Evolutionary conservation across 2,329 filamentous ascomycete genomes (phyloP), one percentile per base, ranked within the genome.

Genomic region (Aureobasidium lini): DNA sequence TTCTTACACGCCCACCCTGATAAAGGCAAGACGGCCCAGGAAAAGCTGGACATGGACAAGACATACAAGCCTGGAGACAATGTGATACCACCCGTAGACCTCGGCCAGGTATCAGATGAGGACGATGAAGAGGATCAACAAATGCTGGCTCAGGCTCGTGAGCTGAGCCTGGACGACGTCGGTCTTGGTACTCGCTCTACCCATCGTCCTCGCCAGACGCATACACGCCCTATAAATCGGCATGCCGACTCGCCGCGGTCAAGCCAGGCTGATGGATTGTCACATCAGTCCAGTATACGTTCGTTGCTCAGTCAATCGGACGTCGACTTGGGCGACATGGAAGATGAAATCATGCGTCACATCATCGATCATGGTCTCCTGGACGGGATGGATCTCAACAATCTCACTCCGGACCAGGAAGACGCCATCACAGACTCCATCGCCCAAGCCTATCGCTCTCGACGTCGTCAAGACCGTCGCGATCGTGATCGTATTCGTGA

Each of bases 401-500:
- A 92, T 64, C 85, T 96, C 57, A 91, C 93, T 63, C 80, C 90
- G 15, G 84, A 79, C 50, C 89, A 91, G 67, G 90, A 96, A 69
- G 91, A 96, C 67, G 90, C 95, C 68, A 84, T 97, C 15, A 95
- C 89, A 64, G 88, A 93, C 68, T 85, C 88, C 61, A 96, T 97
- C 66, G 92, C 91, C 1, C 89, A 95, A 67, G 90, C 90, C 1
- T 96, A 95, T 68, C 80, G 89, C 60, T 82, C 89, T 62, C 81
- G 90, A 32, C 90, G 43, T 28, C 54, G 43, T 48, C 42, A 48
- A 37, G 54, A 48, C 18, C 54, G 42, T 11, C 23, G 13, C 10
- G 42, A 11, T 10, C 42, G 42, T 7, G 34, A 36, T 8, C 39
- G 39, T n/a, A 36, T 34, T 13, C 31, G 46, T 34, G 31, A 95